These are phyloP conservation scores for Lasiodiplodia gonubiensis DNA, from an alignment of 2,329 filamentous ascomycete genomes.

Conservation along the genomic window DNA sequence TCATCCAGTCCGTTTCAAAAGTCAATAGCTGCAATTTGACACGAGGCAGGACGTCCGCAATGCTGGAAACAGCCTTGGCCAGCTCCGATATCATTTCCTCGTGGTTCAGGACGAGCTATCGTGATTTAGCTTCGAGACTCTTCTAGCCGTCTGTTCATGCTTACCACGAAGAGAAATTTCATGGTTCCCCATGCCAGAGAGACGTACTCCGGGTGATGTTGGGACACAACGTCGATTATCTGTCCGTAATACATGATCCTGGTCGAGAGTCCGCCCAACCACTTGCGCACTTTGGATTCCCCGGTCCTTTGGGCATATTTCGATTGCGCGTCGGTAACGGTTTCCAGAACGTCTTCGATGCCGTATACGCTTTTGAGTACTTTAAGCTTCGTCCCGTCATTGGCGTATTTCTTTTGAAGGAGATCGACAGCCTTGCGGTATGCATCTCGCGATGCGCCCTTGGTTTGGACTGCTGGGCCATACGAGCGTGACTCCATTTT, in stretches of 20 bases:
- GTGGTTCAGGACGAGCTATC: slow-evolving; percentile 29
- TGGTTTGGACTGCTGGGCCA: neutral
- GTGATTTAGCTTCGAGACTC: neutral
- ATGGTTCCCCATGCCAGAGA: slow-evolving; percentile 40
- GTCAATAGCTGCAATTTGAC: slow-evolving; percentile 14
- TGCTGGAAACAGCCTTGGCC: slow-evolving; percentile 26
- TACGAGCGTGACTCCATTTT: too few species aligned
- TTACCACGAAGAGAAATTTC: slow-evolving; percentile 37
- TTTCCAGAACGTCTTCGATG: slow-evolving; percentile 1
- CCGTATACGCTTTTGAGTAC: neutral
- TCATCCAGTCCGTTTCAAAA: slow-evolving; percentile 29
- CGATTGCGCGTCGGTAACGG: neutral
- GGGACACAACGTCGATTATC: slow-evolving; percentile 36
- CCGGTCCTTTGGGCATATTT: neutral
- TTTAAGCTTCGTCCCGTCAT: neutral
- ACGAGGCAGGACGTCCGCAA: slow-evolving; percentile 29
- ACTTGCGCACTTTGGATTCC: slow-evolving; percentile 2
- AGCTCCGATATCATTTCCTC: slow-evolving; percentile 26
- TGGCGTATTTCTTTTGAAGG: neutral
- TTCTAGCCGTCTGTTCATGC: neutral
- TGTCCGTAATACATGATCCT: slow-evolving; percentile 32
- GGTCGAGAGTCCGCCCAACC: neutral
- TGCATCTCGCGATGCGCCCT: neutral
- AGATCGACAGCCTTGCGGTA: slow-evolving; percentile 13
- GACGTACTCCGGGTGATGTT: slow-evolving; percentile 42